phyloP scores from a whole-genome alignment of 139 green algal genomes.

The Eudorina sp. region DNA sequence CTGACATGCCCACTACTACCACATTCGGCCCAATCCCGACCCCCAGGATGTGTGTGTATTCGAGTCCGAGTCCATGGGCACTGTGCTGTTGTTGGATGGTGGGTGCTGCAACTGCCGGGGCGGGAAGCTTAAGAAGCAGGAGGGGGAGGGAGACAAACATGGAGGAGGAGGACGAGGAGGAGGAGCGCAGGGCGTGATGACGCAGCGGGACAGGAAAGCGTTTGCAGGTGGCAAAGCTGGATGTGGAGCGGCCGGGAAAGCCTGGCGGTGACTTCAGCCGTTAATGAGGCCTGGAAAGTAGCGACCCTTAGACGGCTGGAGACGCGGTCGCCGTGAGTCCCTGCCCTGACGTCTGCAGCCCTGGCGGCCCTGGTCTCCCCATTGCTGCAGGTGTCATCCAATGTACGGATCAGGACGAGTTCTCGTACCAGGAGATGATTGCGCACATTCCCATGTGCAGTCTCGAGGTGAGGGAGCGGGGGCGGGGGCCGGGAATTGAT shows the following conservation, averaged over 20 bases:
- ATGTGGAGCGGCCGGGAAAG: no score
- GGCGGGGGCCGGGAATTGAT: no score
- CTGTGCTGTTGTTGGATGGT: slow-evolving; percentile 95
- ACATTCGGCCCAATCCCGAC: not conserved
- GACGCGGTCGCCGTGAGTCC: not conserved
- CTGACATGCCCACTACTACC: no score
- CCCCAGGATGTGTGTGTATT: slow-evolving; percentile 90
- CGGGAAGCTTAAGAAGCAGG: not conserved
- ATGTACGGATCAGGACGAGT: slow-evolving; percentile 96
- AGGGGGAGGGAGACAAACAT: not conserved
- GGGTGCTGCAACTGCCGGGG: no score
- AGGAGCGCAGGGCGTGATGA: no score
- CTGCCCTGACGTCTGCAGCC: not conserved
- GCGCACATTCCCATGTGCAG: slow-evolving; percentile 93
- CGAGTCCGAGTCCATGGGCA: slow-evolving; percentile 88
- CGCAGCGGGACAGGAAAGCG: no score
- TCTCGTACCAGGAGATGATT: slow-evolving; percentile 99
- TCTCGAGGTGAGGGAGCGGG: slow-evolving; percentile 69
- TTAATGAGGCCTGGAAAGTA: no score
- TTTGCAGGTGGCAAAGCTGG: no score
- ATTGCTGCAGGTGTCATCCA: slow-evolving; percentile 92
- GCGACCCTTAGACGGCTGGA: no score
- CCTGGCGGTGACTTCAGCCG: no score
- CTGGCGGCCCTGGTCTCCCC: not conserved
- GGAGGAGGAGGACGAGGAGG: not conserved